phyloP scores from a whole-genome alignment of 148 eudicot species.

The Vaccinium corymbosum region DNA sequence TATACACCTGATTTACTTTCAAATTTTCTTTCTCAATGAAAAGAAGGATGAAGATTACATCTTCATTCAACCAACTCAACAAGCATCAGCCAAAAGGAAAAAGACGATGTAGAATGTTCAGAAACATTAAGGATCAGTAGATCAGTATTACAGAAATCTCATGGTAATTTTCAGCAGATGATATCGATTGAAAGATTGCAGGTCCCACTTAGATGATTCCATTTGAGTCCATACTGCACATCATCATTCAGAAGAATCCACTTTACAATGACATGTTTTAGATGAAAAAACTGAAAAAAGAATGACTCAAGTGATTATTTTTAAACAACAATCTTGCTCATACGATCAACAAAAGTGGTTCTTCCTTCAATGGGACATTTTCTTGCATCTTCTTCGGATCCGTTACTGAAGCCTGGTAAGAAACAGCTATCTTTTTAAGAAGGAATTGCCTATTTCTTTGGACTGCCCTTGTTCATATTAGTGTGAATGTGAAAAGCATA shows the following conservation, averaged over 20 bases:
- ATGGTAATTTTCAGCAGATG: background rate
- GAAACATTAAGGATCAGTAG: background rate
- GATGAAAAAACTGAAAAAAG: background rate
- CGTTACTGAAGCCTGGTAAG: too few species aligned
- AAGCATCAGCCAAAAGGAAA: conserved; percentile 6
- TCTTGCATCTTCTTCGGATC: background rate
- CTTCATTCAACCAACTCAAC: background rate
- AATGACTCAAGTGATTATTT: background rate
- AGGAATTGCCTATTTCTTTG: too few species aligned
- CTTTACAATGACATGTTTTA: background rate
- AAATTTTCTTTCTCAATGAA: background rate
- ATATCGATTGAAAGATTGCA: background rate
- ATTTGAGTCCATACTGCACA: background rate
- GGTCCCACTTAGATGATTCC: background rate
- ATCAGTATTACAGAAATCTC: background rate
- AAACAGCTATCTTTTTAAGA: too few species aligned
- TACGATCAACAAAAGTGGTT: background rate
- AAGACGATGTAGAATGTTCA: background rate
- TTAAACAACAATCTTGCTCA: background rate
- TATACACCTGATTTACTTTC: background rate
- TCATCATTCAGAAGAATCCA: background rate
- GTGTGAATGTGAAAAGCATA: background rate
- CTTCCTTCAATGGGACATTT: background rate
- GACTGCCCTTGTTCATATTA: too few species aligned
- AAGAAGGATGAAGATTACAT: background rate